These are phyloP conservation scores for Datura wrightii DNA, from an alignment of 257 asterid species.

Conservation along the genomic window DNA sequence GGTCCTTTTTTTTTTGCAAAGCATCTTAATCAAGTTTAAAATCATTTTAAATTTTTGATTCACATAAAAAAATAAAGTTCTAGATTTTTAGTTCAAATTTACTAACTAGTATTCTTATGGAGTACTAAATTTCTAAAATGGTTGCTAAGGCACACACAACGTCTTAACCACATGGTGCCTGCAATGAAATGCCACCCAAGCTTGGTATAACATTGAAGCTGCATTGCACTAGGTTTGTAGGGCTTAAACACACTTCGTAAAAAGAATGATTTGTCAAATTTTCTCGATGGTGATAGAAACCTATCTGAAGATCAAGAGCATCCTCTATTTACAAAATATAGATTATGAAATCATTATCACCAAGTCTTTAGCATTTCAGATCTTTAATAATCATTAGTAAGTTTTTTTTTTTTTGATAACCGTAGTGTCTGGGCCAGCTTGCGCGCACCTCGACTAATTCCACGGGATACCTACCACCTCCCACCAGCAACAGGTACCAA, in stretches of 20 bases:
- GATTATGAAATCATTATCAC: neutral
- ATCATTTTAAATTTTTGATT: neutral
- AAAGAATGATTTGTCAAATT: constrained; percentile 6
- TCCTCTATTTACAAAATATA: neutral
- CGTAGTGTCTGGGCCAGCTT: too few relatives aligned
- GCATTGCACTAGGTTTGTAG: constrained; percentile 24
- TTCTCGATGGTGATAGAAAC: neutral
- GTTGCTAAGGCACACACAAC: neutral
- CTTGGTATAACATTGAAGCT: neutral
- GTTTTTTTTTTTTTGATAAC: neutral
- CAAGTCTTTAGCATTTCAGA: neutral
- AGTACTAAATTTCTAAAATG: neutral
- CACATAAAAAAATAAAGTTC: neutral
- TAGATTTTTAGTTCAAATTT: neutral
- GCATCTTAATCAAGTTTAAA: neutral
- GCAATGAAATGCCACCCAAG: neutral
- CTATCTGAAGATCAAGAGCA: constrained; percentile 12
- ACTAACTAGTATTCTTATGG: constrained; percentile 1
- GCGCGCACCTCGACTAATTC: too few relatives aligned
- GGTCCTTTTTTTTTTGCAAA: neutral
- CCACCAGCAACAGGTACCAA: too few relatives aligned
- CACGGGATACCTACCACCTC: too few relatives aligned
- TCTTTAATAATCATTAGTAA: neutral
- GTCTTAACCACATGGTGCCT: neutral
- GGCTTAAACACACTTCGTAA: constrained; percentile 11